Percentiles rank a stretch among this genome's conserved stretches.
Evolutionary conservation across 495 filamentous ascomycete genomes (phyloP).

Genomic region (Podospora australis): DNA sequence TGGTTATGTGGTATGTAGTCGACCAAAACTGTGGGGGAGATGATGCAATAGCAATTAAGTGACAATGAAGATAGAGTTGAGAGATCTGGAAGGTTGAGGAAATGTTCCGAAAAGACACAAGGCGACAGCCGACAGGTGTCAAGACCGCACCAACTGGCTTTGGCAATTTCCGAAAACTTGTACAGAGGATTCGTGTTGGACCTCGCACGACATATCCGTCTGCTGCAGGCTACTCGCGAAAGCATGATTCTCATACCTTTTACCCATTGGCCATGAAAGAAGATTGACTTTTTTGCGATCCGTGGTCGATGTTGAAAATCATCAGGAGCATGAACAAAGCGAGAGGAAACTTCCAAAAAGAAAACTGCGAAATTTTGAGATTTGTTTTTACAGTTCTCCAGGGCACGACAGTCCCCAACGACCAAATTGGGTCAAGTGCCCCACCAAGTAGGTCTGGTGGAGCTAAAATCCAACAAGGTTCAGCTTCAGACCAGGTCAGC

Average conservation of each 20-base stretch:
- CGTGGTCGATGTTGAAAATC: no score
- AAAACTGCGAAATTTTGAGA: no score
- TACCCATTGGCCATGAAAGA: neutral
- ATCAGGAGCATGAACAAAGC: no score
- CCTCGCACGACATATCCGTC: neutral
- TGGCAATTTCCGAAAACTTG: slow-evolving; percentile 5
- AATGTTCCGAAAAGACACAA: slow-evolving; percentile 2
- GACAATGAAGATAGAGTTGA: neutral
- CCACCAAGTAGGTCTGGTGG: no score
- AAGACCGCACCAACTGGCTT: slow-evolving; percentile 11
- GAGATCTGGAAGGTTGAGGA: neutral
- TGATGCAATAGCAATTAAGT: neutral
- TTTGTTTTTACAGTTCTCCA: slow-evolving; percentile 5
- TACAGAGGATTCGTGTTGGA: neutral
- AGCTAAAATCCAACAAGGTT: no score
- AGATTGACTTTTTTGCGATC: neutral
- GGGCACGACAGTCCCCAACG: no score
- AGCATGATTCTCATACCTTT: slow-evolving; percentile 1
- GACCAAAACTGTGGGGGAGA: neutral
- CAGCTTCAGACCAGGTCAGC: neutral
- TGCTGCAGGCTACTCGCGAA: neutral
- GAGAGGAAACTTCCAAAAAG: no score
- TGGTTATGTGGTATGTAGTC: neutral
- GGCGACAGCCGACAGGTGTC: slow-evolving; percentile 6
- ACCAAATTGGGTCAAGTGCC: neutral